phyloP scores from a whole-genome alignment of 768 basidiomycete genomes.

The Leucosporidium creatinivorum region DNA sequence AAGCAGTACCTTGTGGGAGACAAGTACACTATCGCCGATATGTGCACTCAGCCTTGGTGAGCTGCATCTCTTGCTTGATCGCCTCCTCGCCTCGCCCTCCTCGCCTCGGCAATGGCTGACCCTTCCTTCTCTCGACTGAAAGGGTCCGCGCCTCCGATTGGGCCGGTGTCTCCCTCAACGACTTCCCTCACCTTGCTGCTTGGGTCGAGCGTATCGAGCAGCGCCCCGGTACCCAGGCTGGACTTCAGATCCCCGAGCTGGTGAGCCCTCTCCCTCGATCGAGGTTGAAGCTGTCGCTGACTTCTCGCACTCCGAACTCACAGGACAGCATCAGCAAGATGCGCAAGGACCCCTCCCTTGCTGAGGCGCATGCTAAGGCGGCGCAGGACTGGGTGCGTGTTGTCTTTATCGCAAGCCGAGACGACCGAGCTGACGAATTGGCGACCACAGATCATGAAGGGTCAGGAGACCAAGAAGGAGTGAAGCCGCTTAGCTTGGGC shows the following conservation, averaged over 20 bases:
- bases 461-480: neutral
- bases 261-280: too few relatives aligned
- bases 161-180: constrained; percentile 19
- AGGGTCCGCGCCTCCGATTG: constrained; percentile 8
- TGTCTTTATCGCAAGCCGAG: neutral
- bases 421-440: too few relatives aligned
- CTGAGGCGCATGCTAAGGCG: neutral
- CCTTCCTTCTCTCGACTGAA: neutral
- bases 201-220: constrained; percentile 30
- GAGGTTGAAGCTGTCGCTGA: too few relatives aligned
- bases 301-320: too few relatives aligned
- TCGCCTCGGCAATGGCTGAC: too few relatives aligned
- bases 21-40: constrained; percentile 33
- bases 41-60: constrained; percentile 6
- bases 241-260: constrained; percentile 25
- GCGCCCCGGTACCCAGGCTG: constrained; percentile 14
- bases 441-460: neutral
- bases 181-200: constrained; percentile 13
- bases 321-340: constrained; percentile 19
- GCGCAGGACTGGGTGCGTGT: neutral
- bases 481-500: neutral
- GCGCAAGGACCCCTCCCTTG: constrained; percentile 6
- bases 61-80: neutral
- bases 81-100: too few relatives aligned
- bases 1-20: constrained; percentile 32